Conservation (phyloP, 768 basidiomycete genomes). For the Boletus subparvulus region DNA sequence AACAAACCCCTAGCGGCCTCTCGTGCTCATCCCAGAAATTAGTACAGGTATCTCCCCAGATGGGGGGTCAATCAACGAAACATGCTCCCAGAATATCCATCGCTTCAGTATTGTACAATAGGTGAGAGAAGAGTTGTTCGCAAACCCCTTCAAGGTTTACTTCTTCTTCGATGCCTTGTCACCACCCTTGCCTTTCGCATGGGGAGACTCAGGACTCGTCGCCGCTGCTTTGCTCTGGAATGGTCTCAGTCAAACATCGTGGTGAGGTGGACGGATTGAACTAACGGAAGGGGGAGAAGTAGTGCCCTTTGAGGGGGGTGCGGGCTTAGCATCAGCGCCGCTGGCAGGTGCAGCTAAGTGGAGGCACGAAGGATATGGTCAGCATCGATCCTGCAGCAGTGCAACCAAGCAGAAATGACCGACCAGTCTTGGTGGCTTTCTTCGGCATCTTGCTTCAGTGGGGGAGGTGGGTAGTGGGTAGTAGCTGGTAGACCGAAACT, state of each 20-base stretch:
- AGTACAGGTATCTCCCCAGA: not conserved
- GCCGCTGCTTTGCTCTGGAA: slow-evolving; percentile 21
- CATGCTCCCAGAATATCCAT: not conserved
- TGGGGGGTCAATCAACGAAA: not conserved
- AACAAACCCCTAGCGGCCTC: not conserved
- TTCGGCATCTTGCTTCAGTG: slow-evolving; percentile 24
- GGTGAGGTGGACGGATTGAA: not conserved
- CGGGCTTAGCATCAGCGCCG: slow-evolving; percentile 10
- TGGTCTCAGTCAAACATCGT: not conserved
- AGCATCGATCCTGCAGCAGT: slow-evolving; percentile 1
- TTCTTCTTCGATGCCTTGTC: slow-evolving; percentile 33
- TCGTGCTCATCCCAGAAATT: not conserved
- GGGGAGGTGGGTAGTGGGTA: not conserved
- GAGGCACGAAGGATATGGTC: slow-evolving; percentile 9
- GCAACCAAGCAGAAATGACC: slow-evolving; percentile 17
- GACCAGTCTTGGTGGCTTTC: slow-evolving; percentile 25
- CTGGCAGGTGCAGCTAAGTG: slow-evolving; percentile 11
- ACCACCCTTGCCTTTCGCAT: slow-evolving; percentile 26
- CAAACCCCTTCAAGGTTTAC: slow-evolving; percentile 8
- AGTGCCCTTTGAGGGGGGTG: slow-evolving; percentile 22
- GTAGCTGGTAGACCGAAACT: not conserved
- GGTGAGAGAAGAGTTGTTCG: not conserved
- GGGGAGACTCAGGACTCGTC: slow-evolving; percentile 27
- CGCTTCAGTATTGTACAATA: slow-evolving; percentile 6
- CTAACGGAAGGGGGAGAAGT: slow-evolving; percentile 20